Percentiles rank a stretch among this genome's conserved stretches.
phyloP scores from a whole-genome alignment of 106 monocot species.

The Acorus gramineus region DNA sequence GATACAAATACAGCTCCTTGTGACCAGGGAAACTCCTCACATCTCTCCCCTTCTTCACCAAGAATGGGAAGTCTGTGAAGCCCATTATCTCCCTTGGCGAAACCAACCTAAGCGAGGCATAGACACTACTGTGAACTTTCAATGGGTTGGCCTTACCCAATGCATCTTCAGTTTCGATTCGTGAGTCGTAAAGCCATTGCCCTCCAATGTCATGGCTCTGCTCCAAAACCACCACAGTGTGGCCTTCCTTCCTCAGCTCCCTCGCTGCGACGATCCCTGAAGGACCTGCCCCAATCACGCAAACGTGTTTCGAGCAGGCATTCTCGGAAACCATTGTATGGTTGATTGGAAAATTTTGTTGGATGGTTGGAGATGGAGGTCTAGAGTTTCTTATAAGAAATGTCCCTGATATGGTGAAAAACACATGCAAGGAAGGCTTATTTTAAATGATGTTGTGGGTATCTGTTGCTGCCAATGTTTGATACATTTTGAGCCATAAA shows the following conservation, averaged over 20 bases:
- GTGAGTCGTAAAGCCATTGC: constrained; percentile 53
- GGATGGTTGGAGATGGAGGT: no score
- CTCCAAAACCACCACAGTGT: constrained; percentile 37
- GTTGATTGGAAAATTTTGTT: no score
- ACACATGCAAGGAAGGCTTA: no score
- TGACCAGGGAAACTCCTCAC: constrained; percentile 51
- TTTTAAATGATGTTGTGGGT: no score
- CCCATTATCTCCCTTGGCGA: constrained; percentile 58
- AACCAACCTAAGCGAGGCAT: constrained; percentile 35
- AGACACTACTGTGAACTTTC: constrained; percentile 47
- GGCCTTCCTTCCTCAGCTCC: constrained; percentile 54
- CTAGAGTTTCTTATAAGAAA: no score
- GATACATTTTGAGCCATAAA: no score
- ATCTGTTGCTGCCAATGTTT: no score
- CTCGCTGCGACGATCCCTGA: constrained; percentile 52
- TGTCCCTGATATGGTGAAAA: no score
- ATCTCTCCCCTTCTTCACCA: constrained; percentile 35
- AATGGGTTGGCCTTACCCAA: constrained; percentile 17
- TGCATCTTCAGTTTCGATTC: constrained; percentile 23
- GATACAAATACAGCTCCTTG: constrained; percentile 34
- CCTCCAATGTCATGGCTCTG: constrained; percentile 51
- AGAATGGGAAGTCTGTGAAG: constrained; percentile 60
- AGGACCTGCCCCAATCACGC: constrained; percentile 63
- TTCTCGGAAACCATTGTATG: constrained; percentile 23
- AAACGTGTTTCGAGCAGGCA: constrained; percentile 22